Evolutionary conservation across 1,284 basidiomycete species (phyloP), one percentile per base, ranked within the genome.

Genomic region (Tilletia setariae): DNA sequence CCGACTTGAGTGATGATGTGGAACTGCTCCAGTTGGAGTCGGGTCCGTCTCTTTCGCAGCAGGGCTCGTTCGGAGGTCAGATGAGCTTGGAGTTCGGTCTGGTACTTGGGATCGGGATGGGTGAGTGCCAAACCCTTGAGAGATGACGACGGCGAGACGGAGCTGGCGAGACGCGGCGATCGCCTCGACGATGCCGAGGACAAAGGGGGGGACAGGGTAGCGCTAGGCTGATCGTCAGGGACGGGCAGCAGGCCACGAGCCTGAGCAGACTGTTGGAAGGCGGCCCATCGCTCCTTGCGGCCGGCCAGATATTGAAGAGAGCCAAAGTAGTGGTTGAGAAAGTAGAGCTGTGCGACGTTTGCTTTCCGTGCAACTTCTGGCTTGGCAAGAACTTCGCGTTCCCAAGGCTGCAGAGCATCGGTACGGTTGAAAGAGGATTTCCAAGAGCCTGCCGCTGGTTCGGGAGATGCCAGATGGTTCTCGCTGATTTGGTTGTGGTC

Each of bases 151-250:
- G 35, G 11, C 13, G 56, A 19, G 0, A 19, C n/a, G 13, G 25
- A 32, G 28, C n/a, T 86, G 85, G 81, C 94, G 90, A 83, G 96
- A 96, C 61, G 86, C 87, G 7, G 88, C 83, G 47, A 92, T 87
- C 40, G 94, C 89, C 67, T 92, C 89, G 83, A 93, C 93, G 35
- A 94, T 88, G 49, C 89, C 84, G 30, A 90, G 87, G 68, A 96
- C 86, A 92, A 82, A 96, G 77, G 64, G 79, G 64, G 65, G 23
- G 64, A 65, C 23, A 30, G 49, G 1, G 35, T 35, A 19, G 25
- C n/a, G 21, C 2, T 44, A 19, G 56, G 9, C 16, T 59, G 53
- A 1, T 67, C 49, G 6, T 43, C 65, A 28, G 40, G 23, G 28
- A 73, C 67, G 19, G 68, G 56, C 19, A 70, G 66, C 53, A 75